Conservation (phyloP, 2,329 filamentous ascomycete genomes). For the Furcasterigmium sp. region DNA sequence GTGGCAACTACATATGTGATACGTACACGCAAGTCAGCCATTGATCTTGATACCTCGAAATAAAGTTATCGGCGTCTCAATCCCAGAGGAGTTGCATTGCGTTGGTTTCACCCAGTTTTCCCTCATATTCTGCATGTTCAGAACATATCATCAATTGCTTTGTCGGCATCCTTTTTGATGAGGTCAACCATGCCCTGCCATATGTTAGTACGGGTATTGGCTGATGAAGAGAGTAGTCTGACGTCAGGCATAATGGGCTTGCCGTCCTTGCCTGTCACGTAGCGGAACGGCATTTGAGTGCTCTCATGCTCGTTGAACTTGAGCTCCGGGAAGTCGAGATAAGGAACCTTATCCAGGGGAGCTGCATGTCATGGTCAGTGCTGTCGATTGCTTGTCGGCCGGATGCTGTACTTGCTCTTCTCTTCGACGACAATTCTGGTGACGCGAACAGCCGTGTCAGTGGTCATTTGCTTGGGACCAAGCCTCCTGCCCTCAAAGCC, state of each 20-base stretch:
- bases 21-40: no score
- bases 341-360: constrained; percentile 71
- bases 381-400: not conserved
- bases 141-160: constrained; percentile 81
- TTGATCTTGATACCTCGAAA: no score
- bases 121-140: constrained; percentile 29
- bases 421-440: constrained; percentile 85
- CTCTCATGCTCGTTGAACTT: constrained; percentile 87
- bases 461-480: constrained; percentile 95
- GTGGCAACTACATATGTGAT: no score
- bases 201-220: constrained; percentile 15
- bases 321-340: constrained; percentile 84
- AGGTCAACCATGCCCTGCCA: constrained; percentile 85
- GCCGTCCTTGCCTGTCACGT: constrained; percentile 71
- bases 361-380: constrained; percentile 40
- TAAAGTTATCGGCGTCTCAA: no score
- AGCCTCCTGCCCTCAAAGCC: constrained; percentile 84
- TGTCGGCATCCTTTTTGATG: constrained; percentile 90
- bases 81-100: no score
- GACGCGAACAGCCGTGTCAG: constrained; percentile 91
- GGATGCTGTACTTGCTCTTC: constrained; percentile 60
- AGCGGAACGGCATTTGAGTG: constrained; percentile 97
- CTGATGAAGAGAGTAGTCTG: constrained; percentile 20
- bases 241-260: constrained; percentile 90
- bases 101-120: no score